Base-by-base conservation (phyloP, 768 basidiomycete species). In the Cubamyces sp. region DNA sequence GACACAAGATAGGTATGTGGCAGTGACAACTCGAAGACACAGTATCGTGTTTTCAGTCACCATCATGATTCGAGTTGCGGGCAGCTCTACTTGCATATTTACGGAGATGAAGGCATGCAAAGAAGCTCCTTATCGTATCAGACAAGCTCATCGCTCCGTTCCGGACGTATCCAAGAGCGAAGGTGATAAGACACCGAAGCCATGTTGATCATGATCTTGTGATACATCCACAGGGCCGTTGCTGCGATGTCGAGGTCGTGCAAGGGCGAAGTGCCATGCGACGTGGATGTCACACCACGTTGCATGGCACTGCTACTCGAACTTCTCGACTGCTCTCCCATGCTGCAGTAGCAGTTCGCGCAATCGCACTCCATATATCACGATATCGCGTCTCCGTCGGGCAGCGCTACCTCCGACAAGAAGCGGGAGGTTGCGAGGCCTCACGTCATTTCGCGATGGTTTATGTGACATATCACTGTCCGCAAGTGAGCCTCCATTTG, bases 311-410 rank as follows among this genome's bases (percentile, higher is more conserved):
- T 39, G 55, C 55, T 21, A 11, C 19, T 12, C 25, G 49, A 28
- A 30, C 4, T 25, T 16, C 19, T 39, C 30, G 23, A 49, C 4
- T 49, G 12, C 39, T 26, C 19, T 11, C 4, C 25, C 40, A 28
- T 18, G 41, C 23, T 49, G 11, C 14, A 1, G 48, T 28, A 16
- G n/a, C n/a, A 34, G 15, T 21, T 55, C 21, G 47, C 54, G 61
- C 55, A 52, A 52, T 56, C 30, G 21, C 26, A 11, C 37, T 8
- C 26, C 37, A n/a, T 34, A 11, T 47, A 55, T 57, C 49, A 12
- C 54, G 55, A 11, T 52, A 62, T 62, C 61, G 30, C 61, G 61
- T 52, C 50, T 41, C 41, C 50, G 5, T 51, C 55, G 55, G 55
- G 15, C 18, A 55, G 52, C 19, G 42, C 15, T 40, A 9, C 26